phyloP scores from a whole-genome alignment of 805 yeast species.

The Starmera quercuum region DNA sequence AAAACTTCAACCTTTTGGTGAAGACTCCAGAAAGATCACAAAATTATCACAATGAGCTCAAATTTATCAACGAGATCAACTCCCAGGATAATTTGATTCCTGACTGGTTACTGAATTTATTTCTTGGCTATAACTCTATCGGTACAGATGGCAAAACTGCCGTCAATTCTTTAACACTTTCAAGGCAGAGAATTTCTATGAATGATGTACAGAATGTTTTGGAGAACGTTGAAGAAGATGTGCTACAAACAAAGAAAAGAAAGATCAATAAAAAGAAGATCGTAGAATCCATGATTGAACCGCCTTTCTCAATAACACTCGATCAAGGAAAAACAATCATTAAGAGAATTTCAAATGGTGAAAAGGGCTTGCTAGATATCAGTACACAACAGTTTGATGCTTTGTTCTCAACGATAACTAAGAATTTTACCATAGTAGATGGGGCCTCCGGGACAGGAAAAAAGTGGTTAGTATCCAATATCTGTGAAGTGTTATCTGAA shows the following conservation, averaged over 20 bases:
- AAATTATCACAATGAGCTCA: neutral
- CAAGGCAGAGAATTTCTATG: neutral
- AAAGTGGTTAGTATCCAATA: conserved; percentile 20
- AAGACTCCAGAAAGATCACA: conserved; percentile 3
- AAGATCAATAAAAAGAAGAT: neutral
- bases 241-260: neutral
- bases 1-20: neutral
- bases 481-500: conserved; percentile 13
- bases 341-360: neutral
- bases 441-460: conserved; percentile 55
- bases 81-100: conserved; percentile 16
- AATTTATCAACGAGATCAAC: conserved; percentile 3
- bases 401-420: conserved; percentile 17
- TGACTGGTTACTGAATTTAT: conserved; percentile 25
- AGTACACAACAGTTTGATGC: conserved; percentile 16
- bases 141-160: neutral
- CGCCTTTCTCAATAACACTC: neutral
- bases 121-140: conserved; percentile 25
- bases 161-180: neutral
- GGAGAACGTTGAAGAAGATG: conserved; percentile 5
- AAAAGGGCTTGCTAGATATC: neutral
- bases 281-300: neutral
- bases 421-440: conserved; percentile 37
- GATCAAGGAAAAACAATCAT: neutral
- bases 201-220: neutral